Conservation (phyloP, 106 monocot species). For the Acanthochlamys bracteata region DNA sequence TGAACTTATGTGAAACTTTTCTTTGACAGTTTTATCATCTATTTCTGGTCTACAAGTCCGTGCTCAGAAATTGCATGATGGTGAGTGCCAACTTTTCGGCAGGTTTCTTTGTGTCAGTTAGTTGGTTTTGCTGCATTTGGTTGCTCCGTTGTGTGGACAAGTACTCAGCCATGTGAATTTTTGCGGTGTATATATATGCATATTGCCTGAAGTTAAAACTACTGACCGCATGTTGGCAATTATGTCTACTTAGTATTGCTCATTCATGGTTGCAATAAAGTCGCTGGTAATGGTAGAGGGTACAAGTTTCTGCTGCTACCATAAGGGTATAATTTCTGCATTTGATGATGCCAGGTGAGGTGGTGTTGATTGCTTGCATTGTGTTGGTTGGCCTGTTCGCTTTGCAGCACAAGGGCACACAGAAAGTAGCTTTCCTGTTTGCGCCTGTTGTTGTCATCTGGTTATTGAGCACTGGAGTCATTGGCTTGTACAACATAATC, state of each 20-base stretch:
- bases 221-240: too few relatives aligned
- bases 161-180: too few relatives aligned
- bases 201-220: too few relatives aligned
- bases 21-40: conserved; percentile 62
- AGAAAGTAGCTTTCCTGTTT: conserved; percentile 80
- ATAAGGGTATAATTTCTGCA: too few relatives aligned
- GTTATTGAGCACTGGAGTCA: conserved; percentile 53
- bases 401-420: conserved; percentile 84
- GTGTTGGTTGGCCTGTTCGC: conserved; percentile 89
- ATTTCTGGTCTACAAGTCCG: conserved; percentile 67
- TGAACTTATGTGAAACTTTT: conserved; percentile 2
- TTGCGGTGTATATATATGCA: too few relatives aligned
- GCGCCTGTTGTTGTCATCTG: conserved; percentile 79
- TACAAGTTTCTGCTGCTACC: too few relatives aligned
- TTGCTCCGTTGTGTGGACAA: too few relatives aligned
- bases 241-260: too few relatives aligned
- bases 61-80: conserved; percentile 27
- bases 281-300: too few relatives aligned
- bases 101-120: too few relatives aligned
- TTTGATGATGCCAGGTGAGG: conserved; percentile 30
- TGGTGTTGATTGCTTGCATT: conserved; percentile 63
- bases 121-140: too few relatives aligned
- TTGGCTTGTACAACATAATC: conserved; percentile 81
- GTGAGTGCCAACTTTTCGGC: conserved; percentile 17
- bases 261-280: too few relatives aligned